Evolutionary conservation across 495 filamentous ascomycete species (phyloP).

Genomic region (Physcia stellaris): DNA sequence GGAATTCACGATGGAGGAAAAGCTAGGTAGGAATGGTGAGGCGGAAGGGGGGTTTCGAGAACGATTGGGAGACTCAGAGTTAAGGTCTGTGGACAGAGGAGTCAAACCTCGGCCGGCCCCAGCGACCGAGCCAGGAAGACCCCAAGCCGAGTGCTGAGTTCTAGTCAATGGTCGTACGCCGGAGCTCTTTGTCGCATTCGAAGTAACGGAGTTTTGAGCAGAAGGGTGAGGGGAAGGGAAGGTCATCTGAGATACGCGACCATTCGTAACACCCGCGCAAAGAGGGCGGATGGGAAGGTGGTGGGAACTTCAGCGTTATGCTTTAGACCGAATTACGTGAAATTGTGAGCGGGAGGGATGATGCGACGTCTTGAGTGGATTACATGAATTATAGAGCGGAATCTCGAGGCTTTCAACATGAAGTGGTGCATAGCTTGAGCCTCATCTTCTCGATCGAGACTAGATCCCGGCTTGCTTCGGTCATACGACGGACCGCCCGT

Average conservation of each 20-base stretch:
- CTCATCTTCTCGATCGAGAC: no score
- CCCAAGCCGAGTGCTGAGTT: conserved; percentile 49
- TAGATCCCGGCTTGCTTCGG: no score
- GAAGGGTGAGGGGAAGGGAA: conserved; percentile 47
- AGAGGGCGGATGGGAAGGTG: conserved; percentile 1
- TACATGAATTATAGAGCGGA: neutral
- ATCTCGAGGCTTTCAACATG: neutral
- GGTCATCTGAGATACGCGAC: conserved; percentile 51
- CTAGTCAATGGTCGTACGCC: conserved; percentile 40
- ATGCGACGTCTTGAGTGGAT: neutral
- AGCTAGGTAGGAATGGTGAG: conserved; percentile 38
- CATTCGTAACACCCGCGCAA: conserved; percentile 31
- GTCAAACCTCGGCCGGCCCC: conserved; percentile 46
- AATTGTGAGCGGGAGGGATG: neutral
- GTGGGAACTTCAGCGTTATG: no score
- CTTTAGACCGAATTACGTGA: neutral
- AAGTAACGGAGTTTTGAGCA: conserved; percentile 49
- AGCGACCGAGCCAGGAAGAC: conserved; percentile 42
- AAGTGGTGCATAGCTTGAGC: neutral
- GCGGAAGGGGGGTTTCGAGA: conserved; percentile 32
- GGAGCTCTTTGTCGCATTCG: conserved; percentile 41
- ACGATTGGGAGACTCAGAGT: conserved; percentile 29
- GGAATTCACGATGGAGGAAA: conserved; percentile 42
- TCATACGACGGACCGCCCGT: no score
- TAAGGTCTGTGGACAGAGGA: conserved; percentile 43